These are phyloP conservation scores for Microcos paniculata DNA, from an alignment of 345 rosid species.

Conservation along the genomic window DNA sequence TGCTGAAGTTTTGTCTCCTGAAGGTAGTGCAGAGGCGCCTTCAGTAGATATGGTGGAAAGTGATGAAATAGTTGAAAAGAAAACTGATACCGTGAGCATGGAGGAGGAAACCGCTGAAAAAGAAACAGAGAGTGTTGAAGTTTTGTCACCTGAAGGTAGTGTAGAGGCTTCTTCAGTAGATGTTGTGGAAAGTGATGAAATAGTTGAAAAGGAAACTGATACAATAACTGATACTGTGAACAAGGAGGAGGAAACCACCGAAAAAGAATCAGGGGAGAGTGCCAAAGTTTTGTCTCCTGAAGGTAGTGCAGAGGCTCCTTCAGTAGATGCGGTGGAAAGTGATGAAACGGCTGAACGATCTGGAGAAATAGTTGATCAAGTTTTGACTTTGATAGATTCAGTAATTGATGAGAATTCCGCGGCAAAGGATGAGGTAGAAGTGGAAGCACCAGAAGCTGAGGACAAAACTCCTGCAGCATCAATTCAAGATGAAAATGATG, in stretches of 20 bases:
- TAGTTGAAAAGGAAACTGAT: slow-evolving; percentile 23
- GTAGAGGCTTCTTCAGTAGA: slow-evolving; percentile 31
- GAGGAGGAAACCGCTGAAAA: slow-evolving; percentile 22
- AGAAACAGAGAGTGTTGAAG: slow-evolving; percentile 25
- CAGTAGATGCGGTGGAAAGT: slow-evolving; percentile 24
- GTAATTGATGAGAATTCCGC: slow-evolving; percentile 25
- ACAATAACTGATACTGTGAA: slow-evolving; percentile 7
- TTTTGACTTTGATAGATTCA: slow-evolving; percentile 39
- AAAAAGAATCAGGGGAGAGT: slow-evolving; percentile 26
- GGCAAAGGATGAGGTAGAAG: slow-evolving; percentile 25
- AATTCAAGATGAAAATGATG: not conserved
- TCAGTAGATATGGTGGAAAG: too few species aligned
- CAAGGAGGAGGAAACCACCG: slow-evolving; percentile 23
- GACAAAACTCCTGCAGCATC: slow-evolving; percentile 21
- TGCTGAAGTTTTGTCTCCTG: slow-evolving; percentile 24
- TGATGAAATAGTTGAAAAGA: slow-evolving; percentile 25
- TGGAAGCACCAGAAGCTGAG: slow-evolving; percentile 26
- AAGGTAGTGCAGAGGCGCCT: slow-evolving; percentile 31
- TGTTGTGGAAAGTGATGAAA: too few species aligned
- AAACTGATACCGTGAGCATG: slow-evolving; percentile 14
- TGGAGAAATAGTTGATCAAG: slow-evolving; percentile 39
- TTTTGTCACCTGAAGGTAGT: slow-evolving; percentile 29
- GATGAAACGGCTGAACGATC: slow-evolving; percentile 27
- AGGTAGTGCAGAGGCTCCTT: slow-evolving; percentile 31
- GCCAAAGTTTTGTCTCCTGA: slow-evolving; percentile 24